Conservation (phyloP, 1,284 basidiomycete genomes). For the Cerrena zonata region DNA sequence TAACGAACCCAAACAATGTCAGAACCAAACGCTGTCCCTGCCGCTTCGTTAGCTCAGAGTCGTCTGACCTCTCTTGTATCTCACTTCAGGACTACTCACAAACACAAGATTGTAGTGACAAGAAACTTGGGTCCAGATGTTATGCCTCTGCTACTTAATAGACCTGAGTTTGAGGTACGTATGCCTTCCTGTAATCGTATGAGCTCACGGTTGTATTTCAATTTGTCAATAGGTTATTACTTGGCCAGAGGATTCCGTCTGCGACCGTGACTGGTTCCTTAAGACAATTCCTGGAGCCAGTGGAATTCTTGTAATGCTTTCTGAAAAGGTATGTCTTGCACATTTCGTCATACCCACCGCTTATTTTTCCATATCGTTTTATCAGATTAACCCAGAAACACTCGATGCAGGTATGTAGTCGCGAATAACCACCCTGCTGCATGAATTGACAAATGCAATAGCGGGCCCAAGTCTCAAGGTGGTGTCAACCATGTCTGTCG, state of each 20-base stretch:
- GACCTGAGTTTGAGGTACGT: constrained; percentile 51
- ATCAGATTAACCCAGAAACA: constrained; percentile 67
- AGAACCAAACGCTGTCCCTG: no score
- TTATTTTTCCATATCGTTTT: not conserved
- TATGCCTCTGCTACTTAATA: constrained; percentile 54
- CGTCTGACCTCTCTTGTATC: constrained; percentile 10
- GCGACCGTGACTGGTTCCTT: constrained; percentile 73
- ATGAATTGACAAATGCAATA: constrained; percentile 21
- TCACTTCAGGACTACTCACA: constrained; percentile 9
- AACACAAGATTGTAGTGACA: constrained; percentile 57
- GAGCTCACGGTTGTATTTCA: not conserved
- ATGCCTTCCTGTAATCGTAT: not conserved
- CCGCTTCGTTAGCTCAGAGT: constrained; percentile 2
- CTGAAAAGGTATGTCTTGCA: constrained; percentile 54
- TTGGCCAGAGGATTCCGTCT: constrained; percentile 65
- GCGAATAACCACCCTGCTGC: not conserved
- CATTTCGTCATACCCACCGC: not conserved
- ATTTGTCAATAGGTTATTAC: constrained; percentile 46
- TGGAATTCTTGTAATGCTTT: constrained; percentile 65
- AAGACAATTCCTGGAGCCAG: constrained; percentile 62
- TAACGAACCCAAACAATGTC: no score
- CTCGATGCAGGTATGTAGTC: constrained; percentile 54
- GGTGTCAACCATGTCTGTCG: constrained; percentile 87
- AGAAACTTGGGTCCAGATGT: constrained; percentile 67
- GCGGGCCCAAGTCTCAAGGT: constrained; percentile 71